phyloP scores from a whole-genome alignment of 306 rosid genomes.

The Urtica urens region DNA sequence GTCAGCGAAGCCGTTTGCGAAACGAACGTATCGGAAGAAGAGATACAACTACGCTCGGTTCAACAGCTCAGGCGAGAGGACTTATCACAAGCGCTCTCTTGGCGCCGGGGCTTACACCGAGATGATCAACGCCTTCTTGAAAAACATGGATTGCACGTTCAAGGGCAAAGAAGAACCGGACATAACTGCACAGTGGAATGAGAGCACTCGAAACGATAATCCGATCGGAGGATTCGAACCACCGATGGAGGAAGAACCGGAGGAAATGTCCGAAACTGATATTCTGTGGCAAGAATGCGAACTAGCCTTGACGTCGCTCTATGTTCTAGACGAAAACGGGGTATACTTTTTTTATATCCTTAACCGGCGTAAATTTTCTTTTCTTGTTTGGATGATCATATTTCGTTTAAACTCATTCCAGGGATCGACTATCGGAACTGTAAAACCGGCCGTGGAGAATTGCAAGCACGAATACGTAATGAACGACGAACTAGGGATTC shows the following conservation, averaged over 20 bases:
- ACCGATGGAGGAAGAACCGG: conserved; percentile 25
- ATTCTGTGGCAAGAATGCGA: conserved; percentile 87
- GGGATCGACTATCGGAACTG: conserved; percentile 33
- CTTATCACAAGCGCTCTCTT: conserved; percentile 38
- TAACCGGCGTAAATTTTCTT: background rate
- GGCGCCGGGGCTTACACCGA: conserved; percentile 71
- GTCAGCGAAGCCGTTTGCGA: conserved; percentile 30
- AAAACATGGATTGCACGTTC: conserved; percentile 37
- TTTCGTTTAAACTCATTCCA: conserved; percentile 26
- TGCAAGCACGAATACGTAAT: conserved; percentile 55
- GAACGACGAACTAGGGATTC: conserved; percentile 70
- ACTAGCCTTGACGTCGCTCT: conserved; percentile 55
- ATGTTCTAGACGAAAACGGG: conserved; percentile 50
- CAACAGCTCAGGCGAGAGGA: conserved; percentile 20
- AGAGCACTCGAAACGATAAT: conserved; percentile 21
- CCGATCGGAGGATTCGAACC: conserved; percentile 19
- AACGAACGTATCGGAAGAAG: conserved; percentile 14
- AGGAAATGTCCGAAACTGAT: conserved; percentile 49
- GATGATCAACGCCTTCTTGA: conserved; percentile 56
- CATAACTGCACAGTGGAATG: conserved; percentile 69
- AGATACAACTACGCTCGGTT: conserved; percentile 15
- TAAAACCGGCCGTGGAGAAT: conserved; percentile 5
- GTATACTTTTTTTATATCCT: conserved; percentile 18
- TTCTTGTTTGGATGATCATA: conserved; percentile 12
- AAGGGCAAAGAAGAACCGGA: conserved; percentile 37